phyloP scores from a whole-genome alignment of 257 asterid genomes.

The Hygrophila difformis region DNA sequence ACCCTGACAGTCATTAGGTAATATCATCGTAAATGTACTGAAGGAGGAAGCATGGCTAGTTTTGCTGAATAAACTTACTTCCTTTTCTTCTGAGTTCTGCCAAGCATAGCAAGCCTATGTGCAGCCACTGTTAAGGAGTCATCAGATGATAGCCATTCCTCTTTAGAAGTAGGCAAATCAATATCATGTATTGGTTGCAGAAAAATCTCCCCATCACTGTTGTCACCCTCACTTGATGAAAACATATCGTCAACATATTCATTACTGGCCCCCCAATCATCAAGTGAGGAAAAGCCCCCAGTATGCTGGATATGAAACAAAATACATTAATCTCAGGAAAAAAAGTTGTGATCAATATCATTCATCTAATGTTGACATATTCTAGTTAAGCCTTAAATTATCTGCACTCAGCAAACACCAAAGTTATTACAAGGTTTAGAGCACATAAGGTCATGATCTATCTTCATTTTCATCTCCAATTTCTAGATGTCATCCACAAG shows the following conservation, averaged over 20 bases:
- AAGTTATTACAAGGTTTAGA: not conserved
- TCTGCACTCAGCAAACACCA: too few species aligned
- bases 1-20: too few species aligned
- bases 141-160: conserved; percentile 32
- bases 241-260: conserved; percentile 27
- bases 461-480: too few species aligned
- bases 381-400: too few species aligned
- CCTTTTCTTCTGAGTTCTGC: conserved; percentile 48
- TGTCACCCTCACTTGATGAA: conserved; percentile 86
- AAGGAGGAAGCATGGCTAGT: too few species aligned
- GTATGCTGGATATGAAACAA: conserved; percentile 36
- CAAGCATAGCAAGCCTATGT: conserved; percentile 53
- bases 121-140: conserved; percentile 60
- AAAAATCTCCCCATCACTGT: conserved; percentile 63
- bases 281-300: conserved; percentile 39
- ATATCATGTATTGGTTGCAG: conserved; percentile 74
- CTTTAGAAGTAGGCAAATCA: conserved; percentile 68
- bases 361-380: too few species aligned
- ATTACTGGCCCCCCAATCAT: conserved; percentile 54
- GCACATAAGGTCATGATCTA: not conserved
- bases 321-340: conserved; percentile 4
- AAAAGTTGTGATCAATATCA: not conserved
- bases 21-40: too few species aligned
- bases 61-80: conserved; percentile 26
- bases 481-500: too few species aligned